Conservation (phyloP, 148 eudicot genomes). For the Rhododendron williamsianum region DNA sequence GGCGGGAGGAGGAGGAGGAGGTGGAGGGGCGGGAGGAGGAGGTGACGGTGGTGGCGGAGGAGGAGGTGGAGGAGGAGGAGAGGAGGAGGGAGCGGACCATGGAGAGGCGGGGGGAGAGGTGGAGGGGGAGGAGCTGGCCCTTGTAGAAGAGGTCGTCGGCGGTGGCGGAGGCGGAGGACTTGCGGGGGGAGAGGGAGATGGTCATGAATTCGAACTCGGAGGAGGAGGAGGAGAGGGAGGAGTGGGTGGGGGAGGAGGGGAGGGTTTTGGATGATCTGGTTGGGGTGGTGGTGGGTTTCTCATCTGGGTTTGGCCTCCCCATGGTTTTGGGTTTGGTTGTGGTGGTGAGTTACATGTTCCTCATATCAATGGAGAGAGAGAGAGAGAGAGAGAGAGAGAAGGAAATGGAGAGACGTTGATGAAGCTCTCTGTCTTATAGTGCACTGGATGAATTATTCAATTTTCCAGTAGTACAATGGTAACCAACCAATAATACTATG, state of each 20-base stretch:
- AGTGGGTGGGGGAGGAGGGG: slow-evolving; percentile 79
- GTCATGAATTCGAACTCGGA: slow-evolving; percentile 72
- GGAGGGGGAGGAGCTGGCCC: slow-evolving; percentile 81
- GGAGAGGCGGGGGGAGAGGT: slow-evolving; percentile 71
- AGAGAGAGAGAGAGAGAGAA: neutral
- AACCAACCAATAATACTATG: neutral
- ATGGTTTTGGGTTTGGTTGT: slow-evolving; percentile 12
- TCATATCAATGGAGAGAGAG: neutral
- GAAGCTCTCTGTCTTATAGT: neutral
- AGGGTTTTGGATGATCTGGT: slow-evolving; percentile 61
- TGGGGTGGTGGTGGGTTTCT: neutral
- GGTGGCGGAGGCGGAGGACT: slow-evolving; percentile 63
- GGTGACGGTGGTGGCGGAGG: slow-evolving; percentile 29
- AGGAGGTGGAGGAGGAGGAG: slow-evolving; percentile 54
- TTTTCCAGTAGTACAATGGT: neutral
- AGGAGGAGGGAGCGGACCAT: slow-evolving; percentile 68
- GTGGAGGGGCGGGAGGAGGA: slow-evolving; percentile 41
- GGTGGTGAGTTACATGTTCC: neutral
- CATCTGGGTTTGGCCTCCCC: slow-evolving; percentile 28
- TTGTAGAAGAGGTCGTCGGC: slow-evolving; percentile 95
- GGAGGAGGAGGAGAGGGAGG: slow-evolving; percentile 63
- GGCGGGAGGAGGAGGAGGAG: slow-evolving; percentile 31
- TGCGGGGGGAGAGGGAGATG: slow-evolving; percentile 64
- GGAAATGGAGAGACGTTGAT: neutral
- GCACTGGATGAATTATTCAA: neutral